These are phyloP conservation scores for Cladosporium sp. DNA, from an alignment of 2,329 filamentous ascomycete species.

Conservation along the genomic window DNA sequence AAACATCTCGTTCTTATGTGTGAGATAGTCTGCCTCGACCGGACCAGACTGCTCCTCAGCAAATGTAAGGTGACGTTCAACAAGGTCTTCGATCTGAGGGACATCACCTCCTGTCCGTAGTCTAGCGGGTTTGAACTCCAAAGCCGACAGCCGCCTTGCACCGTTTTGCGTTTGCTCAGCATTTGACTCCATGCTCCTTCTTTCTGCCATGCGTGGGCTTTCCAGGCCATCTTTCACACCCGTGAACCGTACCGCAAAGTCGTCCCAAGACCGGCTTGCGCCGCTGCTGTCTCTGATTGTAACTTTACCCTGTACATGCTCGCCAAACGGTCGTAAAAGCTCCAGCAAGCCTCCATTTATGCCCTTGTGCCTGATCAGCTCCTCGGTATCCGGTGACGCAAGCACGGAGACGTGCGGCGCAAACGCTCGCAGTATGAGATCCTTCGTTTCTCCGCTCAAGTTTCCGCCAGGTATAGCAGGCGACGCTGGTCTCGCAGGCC, in stretches of 20 bases:
- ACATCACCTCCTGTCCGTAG: conserved; percentile 49
- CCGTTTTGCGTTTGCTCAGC: conserved; percentile 19
- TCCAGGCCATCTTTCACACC: conserved; percentile 56
- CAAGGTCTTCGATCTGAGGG: conserved; percentile 69
- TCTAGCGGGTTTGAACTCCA: conserved; percentile 35
- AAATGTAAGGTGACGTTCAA: conserved; percentile 72
- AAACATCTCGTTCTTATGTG: conserved; percentile 23
- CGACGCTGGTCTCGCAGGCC: conserved; percentile 32
- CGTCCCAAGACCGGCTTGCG: conserved; percentile 74
- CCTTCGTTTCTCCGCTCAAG: conserved; percentile 39
- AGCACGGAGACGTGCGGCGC: conserved; percentile 85
- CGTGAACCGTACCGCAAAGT: conserved; percentile 84
- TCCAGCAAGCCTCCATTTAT: conserved; percentile 78
- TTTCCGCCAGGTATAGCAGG: conserved; percentile 37
- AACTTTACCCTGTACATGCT: conserved; percentile 80
- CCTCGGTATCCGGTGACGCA: conserved; percentile 80
- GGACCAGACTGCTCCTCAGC: conserved; percentile 54
- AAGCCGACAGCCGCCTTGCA: conserved; percentile 24
- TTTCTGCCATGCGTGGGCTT: conserved; percentile 30
- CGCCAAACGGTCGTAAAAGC: conserved; percentile 84
- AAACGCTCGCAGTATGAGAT: conserved; percentile 75
- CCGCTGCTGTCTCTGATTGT: conserved; percentile 87
- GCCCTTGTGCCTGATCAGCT: conserved; percentile 75
- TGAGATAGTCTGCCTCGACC: conserved; percentile 39
- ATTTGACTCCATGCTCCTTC: conserved; percentile 35